A percentile compares a stretch with the other conserved stretches of the same genome.
phyloP scores from a whole-genome alignment of 2,329 filamentous ascomycete species.

The Penicillium sp. region DNA sequence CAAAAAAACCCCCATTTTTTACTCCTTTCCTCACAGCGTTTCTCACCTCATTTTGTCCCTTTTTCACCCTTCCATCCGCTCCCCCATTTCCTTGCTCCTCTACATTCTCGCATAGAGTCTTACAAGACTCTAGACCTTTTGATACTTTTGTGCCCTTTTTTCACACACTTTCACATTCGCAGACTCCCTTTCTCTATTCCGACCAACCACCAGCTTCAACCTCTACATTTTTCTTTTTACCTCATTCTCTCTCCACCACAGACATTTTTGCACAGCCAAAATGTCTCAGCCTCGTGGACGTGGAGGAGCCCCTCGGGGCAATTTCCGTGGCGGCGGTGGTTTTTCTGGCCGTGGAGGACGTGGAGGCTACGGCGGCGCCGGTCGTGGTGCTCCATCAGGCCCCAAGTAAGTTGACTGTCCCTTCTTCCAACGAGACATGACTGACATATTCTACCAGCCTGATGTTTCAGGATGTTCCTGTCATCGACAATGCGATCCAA shows the following conservation, averaged over 20 bases:
- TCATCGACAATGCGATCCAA: neutral
- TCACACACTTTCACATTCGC: too few species aligned
- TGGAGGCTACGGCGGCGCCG: neutral
- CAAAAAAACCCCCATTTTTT: neutral
- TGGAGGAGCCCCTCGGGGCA: neutral
- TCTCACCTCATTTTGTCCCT: neutral
- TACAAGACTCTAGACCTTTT: too few species aligned
- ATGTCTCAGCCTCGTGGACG: constrained; percentile 3
- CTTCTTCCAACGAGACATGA: neutral
- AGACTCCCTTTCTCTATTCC: too few species aligned
- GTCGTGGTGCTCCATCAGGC: constrained; percentile 2
- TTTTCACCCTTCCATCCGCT: too few species aligned
- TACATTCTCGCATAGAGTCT: too few species aligned
- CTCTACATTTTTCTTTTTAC: neutral
- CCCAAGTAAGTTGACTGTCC: neutral
- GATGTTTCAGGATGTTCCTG: neutral
- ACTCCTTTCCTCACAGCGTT: neutral
- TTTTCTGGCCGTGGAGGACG: constrained; percentile 6
- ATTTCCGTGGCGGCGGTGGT: constrained; percentile 5
- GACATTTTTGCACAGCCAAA: too few species aligned
- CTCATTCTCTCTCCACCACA: neutral
- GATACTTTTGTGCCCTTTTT: too few species aligned
- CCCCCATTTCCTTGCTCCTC: too few species aligned
- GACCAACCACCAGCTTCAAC: too few species aligned
- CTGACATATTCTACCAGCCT: neutral